Conservation (phyloP, 148 eudicot species). For the Silene latifolia region DNA sequence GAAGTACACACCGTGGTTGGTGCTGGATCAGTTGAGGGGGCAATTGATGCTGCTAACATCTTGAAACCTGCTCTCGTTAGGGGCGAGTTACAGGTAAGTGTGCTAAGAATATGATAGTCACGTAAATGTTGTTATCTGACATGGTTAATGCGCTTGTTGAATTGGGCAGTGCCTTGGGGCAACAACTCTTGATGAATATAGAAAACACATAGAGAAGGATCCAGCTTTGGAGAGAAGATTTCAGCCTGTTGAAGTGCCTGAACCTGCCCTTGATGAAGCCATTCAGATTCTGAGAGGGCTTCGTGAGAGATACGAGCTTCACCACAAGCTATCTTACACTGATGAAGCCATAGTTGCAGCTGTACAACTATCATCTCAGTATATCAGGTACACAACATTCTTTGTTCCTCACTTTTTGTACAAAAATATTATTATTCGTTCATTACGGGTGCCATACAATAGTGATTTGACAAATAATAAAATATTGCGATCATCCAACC, state of each 20-base stretch:
- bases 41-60: constrained; percentile 92
- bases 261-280: constrained; percentile 82
- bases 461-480: too few species aligned
- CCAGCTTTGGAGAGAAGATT: too few species aligned
- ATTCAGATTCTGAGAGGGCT: constrained; percentile 80
- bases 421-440: too few species aligned
- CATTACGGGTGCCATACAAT: too few species aligned
- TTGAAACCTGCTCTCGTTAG: constrained; percentile 91
- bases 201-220: constrained; percentile 92
- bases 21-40: constrained; percentile 85
- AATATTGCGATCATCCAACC: too few species aligned
- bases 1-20: constrained; percentile 89
- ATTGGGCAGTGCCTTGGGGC: constrained; percentile 79
- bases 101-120: too few species aligned
- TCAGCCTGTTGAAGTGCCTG: constrained; percentile 71
- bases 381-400: constrained; percentile 47
- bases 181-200: constrained; percentile 88
- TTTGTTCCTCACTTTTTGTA: too few species aligned
- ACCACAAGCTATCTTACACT: constrained; percentile 79
- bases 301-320: constrained; percentile 80
- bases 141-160: constrained; percentile 13
- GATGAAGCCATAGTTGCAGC: constrained; percentile 80
- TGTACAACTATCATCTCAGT: constrained; percentile 65
- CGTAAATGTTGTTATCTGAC: too few species aligned
- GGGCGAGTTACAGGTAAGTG: constrained; percentile 92